Conservation (phyloP, 129 eudicot species). For the Gnaphalium uliginosum region DNA sequence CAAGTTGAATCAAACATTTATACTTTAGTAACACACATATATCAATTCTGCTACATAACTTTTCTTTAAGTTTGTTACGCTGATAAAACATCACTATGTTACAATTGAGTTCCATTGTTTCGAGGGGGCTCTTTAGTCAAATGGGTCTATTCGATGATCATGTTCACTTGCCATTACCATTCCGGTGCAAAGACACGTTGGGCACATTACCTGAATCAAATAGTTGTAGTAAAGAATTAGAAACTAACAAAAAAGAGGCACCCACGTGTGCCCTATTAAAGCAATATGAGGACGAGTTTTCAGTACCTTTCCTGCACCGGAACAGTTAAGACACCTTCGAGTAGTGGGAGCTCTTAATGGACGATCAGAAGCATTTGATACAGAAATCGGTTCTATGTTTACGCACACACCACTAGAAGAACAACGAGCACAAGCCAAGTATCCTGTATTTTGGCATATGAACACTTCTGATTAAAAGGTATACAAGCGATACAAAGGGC, state of each 20-base stretch:
- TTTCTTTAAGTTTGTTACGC: conserved; percentile 15
- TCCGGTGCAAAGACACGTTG: conserved; percentile 97
- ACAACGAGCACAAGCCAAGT: conserved; percentile 96
- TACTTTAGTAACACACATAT: not conserved
- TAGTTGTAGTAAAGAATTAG: not conserved
- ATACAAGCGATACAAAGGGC: not conserved
- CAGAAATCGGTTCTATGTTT: conserved; percentile 75
- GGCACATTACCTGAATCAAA: conserved; percentile 84
- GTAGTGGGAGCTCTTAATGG: conserved; percentile 81
- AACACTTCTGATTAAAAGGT: conserved; percentile 1
- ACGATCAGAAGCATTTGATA: conserved; percentile 49
- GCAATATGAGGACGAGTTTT: not conserved
- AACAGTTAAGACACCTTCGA: conserved; percentile 78
- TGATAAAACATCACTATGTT: conserved; percentile 1
- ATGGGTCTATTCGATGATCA: conserved; percentile 86
- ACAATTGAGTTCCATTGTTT: not conserved
- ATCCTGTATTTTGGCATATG: conserved; percentile 50
- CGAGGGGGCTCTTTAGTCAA: conserved; percentile 37
- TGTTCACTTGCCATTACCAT: conserved; percentile 99
- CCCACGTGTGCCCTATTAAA: not conserved
- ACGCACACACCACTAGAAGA: conserved; percentile 87
- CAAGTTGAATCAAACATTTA: not conserved
- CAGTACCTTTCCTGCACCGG: conserved; percentile 92
- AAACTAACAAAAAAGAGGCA: conserved; percentile 1
- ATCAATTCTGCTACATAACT: conserved; percentile 4